These are phyloP conservation scores for Fusarium poae DNA, from an alignment of 2,329 filamentous ascomycete species.

Conservation along the genomic window DNA sequence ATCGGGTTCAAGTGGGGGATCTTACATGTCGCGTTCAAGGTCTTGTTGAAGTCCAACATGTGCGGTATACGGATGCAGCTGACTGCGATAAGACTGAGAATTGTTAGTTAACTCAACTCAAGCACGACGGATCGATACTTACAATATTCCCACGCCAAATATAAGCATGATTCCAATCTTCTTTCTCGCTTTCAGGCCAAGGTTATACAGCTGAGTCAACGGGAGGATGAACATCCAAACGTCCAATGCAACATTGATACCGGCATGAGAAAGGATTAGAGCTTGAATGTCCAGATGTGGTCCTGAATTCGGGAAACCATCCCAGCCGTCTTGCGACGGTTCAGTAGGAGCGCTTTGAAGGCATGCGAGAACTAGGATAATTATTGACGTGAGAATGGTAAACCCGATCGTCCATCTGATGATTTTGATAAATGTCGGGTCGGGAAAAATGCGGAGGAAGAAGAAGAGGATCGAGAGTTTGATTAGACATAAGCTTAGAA, in stretches of 20 bases:
- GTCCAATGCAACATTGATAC: constrained; percentile 11
- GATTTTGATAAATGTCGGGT: neutral
- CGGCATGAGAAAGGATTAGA: constrained; percentile 2
- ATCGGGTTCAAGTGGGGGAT: accelerated
- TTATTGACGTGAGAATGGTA: neutral
- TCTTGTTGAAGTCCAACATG: neutral
- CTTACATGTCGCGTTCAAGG: constrained; percentile 6
- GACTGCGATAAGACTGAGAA: constrained; percentile 4
- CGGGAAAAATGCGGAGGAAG: constrained; percentile 12
- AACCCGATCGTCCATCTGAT: neutral
- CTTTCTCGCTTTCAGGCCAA: constrained; percentile 4
- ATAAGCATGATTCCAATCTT: constrained; percentile 14
- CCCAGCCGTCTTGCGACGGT: constrained; percentile 10
- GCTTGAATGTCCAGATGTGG: neutral
- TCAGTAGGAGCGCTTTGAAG: neutral
- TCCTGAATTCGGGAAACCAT: neutral
- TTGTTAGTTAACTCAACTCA: neutral
- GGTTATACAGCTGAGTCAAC: constrained; percentile 1
- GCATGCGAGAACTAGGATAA: neutral
- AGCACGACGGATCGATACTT: neutral
- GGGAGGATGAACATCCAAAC: constrained; percentile 18
- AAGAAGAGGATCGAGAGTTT: constrained; percentile 21
- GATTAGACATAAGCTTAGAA: constrained; percentile 1
- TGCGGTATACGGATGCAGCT: constrained; percentile 14
- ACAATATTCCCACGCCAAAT: constrained; percentile 15